These are phyloP conservation scores for Saturnispora bothae DNA, from an alignment of 805 yeast genomes.

Conservation along the genomic window DNA sequence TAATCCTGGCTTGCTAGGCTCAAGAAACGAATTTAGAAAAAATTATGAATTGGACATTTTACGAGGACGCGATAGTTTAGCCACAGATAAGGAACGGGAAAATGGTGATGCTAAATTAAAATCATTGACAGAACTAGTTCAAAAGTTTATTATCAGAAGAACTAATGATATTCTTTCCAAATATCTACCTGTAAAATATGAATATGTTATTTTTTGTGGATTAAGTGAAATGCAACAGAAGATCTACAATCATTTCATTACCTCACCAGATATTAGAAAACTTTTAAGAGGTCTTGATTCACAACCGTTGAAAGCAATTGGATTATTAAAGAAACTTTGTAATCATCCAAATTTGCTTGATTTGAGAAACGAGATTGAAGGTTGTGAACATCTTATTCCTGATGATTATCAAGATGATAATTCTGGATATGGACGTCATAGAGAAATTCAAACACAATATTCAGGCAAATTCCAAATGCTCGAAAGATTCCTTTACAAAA, in stretches of 20 bases:
- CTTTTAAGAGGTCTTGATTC: constrained; percentile 58
- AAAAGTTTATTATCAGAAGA: constrained; percentile 84
- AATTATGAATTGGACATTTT: constrained; percentile 75
- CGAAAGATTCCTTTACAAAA: constrained; percentile 72
- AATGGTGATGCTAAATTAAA: constrained; percentile 59
- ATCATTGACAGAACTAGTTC: constrained; percentile 67
- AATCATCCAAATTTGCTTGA: constrained; percentile 84
- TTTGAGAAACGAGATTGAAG: constrained; percentile 69
- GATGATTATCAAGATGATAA: constrained; percentile 52
- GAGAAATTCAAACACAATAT: constrained; percentile 67
- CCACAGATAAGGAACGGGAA: constrained; percentile 66
- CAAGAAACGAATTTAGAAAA: constrained; percentile 72
- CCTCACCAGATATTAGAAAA: constrained; percentile 66
- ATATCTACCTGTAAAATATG: constrained; percentile 91
- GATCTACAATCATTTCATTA: constrained; percentile 63
- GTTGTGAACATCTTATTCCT: constrained; percentile 56
- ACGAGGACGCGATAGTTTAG: constrained; percentile 81
- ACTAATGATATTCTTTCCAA: constrained; percentile 91
- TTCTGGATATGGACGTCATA: constrained; percentile 40
- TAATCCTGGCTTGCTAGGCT: constrained; percentile 86
- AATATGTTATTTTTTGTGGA: constrained; percentile 89
- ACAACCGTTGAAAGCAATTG: constrained; percentile 86
- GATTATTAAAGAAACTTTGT: constrained; percentile 78
- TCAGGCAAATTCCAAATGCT: constrained; percentile 83
- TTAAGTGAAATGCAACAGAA: constrained; percentile 66